Evolutionary conservation across 2,329 filamentous ascomycete species (phyloP).

Genomic region (Calonectria pseudoturangicola): DNA sequence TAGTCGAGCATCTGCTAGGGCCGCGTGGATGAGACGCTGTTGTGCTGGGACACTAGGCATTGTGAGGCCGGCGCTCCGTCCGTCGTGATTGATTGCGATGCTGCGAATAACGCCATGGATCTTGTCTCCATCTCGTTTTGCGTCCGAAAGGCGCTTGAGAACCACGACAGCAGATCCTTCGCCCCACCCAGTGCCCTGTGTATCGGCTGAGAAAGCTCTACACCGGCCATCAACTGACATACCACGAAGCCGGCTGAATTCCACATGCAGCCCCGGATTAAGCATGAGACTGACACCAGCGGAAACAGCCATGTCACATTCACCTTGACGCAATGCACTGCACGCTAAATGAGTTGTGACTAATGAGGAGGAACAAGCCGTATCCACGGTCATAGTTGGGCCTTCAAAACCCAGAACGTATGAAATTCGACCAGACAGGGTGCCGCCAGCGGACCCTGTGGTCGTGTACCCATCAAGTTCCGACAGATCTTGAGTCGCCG

Average conservation of each 20-base stretch:
- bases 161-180: constrained; percentile 1
- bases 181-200: neutral
- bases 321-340: neutral
- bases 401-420: constrained; percentile 5
- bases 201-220: neutral
- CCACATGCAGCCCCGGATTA: neutral
- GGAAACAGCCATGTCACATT: constrained; percentile 14
- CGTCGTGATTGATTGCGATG: constrained; percentile 6
- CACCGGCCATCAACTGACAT: neutral
- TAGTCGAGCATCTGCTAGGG: neutral
- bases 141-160: neutral
- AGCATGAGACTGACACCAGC: neutral
- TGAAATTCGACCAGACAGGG: neutral
- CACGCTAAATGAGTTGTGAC: neutral
- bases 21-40: neutral
- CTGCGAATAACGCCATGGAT: neutral
- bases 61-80: neutral
- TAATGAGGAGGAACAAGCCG: constrained; percentile 5
- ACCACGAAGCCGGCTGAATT: neutral
- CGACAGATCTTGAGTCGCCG: neutral
- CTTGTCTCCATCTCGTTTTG: neutral
- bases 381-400: neutral
- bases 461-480: neutral
- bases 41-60: neutral
- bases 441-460: neutral